Evolutionary conservation across 768 basidiomycete genomes (phyloP), one percentile per base, ranked within the genome.

Genomic region (Kockovaella imperatae): DNA sequence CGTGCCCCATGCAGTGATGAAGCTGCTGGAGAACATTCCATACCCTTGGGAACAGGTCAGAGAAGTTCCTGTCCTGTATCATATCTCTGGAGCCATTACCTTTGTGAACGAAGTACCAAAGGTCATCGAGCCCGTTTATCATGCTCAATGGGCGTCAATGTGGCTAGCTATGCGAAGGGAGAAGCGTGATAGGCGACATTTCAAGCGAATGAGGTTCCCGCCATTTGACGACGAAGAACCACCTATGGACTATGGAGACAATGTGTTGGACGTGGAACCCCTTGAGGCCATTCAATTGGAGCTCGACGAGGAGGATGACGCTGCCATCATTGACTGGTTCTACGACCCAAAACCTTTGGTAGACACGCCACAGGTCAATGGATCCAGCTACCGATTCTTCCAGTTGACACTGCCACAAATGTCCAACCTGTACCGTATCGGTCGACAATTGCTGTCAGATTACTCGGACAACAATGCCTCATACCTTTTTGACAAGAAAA

Each of bases 201-300:
- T 99, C 77, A 99, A 99, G 76, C 87, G 95, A 38, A 96, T 99
- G 90, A 83, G 93, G 20, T 99, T 97, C 75, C 95, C 95, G 20
- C 95, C 93, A 0, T 99, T 97, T 68, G 95, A 99, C 67, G 95
- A 97, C 67, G 93, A 99, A 74, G 95, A 99, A 63, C 95, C 95
- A 7, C 95, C 95, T 2, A 78, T 96, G 71, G 95, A 99, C 69
- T 99, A 99, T 64, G 95, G 95, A 45, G 95, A 99, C 77, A 99
- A 99, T 71, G 85, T 99, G 10, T 74, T 99, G 60, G 95, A 99
- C 63, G 91, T 96, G 8, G 95, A 99, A 39, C 95, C 95, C 35
- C 77, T 99, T 45, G 95, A 99, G 70, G 87, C 90, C 18, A 99
- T 99, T 62, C 95, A 97, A 73, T 76, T 97, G 46, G 95, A 99